Percentiles rank a stretch among this genome's conserved stretches.
phyloP scores from a whole-genome alignment of 140 eudicot species.

The Anethum foeniculum region DNA sequence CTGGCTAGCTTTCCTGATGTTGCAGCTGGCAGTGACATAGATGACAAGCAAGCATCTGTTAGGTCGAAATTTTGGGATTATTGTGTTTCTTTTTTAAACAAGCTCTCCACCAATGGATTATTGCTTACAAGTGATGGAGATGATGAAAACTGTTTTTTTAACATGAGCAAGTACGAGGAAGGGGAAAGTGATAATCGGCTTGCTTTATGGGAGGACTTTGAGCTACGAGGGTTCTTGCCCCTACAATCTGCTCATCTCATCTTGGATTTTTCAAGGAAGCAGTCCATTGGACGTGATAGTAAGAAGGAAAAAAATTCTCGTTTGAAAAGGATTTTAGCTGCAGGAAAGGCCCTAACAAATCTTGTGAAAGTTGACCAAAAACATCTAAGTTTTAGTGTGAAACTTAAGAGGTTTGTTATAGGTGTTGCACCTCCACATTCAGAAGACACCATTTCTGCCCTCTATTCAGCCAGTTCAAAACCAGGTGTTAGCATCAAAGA shows the following conservation, averaged over 20 bases:
- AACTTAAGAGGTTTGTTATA: conserved; percentile 34
- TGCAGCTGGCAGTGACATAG: conserved; percentile 30
- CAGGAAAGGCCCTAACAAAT: conserved; percentile 43
- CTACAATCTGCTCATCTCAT: conserved; percentile 43
- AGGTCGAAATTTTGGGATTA: conserved; percentile 36
- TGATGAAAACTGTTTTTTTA: conserved; percentile 32
- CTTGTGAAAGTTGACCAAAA: conserved; percentile 37
- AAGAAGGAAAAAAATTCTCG: conserved; percentile 43
- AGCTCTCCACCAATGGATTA: conserved; percentile 30
- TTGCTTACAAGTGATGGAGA: conserved; percentile 27
- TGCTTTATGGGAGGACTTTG: conserved; percentile 71
- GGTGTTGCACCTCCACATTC: conserved; percentile 31
- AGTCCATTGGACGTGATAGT: conserved; percentile 27
- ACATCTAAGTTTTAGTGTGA: conserved; percentile 31
- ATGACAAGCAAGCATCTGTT: conserved; percentile 32
- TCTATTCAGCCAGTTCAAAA: conserved; percentile 16
- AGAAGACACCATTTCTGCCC: conserved; percentile 2
- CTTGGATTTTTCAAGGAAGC: conserved; percentile 53
- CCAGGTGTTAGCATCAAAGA: conserved; percentile 18
- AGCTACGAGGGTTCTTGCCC: conserved; percentile 54
- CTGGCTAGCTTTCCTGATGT: conserved; percentile 49
- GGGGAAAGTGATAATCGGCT: conserved; percentile 31
- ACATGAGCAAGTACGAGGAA: conserved; percentile 47
- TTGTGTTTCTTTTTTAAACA: conserved; percentile 45
- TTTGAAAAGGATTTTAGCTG: conserved; percentile 42